Conservation (phyloP, 179 eudicot species). For the Spergularia azorica region DNA sequence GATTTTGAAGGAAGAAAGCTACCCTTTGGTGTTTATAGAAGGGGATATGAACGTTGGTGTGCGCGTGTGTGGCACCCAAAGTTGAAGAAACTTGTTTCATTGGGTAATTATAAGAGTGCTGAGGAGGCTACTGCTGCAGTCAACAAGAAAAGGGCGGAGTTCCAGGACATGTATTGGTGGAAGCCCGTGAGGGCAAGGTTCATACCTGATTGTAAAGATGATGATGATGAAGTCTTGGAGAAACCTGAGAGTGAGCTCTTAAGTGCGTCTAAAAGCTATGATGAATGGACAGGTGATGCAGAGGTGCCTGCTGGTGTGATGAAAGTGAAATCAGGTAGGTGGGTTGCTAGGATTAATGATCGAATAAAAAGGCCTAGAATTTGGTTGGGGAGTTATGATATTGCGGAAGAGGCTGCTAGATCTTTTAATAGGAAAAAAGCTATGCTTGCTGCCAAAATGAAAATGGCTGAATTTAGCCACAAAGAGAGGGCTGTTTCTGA, state of each 20-base stretch:
- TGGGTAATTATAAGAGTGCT: no score
- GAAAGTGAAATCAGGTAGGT: slow-evolving; percentile 32
- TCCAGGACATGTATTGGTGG: no score
- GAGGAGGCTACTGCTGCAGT: background rate
- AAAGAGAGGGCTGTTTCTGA: no score
- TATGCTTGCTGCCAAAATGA: background rate
- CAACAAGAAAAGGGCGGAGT: background rate
- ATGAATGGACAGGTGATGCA: background rate
- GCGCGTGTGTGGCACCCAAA: no score
- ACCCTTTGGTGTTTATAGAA: no score
- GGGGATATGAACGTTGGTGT: no score
- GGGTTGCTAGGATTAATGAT: slow-evolving; percentile 21
- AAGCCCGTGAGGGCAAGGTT: no score
- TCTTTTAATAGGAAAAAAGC: slow-evolving; percentile 20
- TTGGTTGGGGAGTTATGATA: slow-evolving; percentile 33
- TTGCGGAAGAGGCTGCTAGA: slow-evolving; percentile 28
- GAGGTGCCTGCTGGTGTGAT: slow-evolving; percentile 21
- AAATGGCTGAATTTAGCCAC: background rate
- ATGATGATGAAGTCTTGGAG: background rate
- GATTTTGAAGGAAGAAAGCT: background rate
- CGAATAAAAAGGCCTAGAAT: slow-evolving; percentile 10
- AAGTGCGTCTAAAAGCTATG: background rate
- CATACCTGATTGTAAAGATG: no score
- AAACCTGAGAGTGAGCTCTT: background rate
- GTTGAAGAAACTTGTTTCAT: no score